Conservation (phyloP, 768 basidiomycete species). For the Suillus plorans region DNA sequence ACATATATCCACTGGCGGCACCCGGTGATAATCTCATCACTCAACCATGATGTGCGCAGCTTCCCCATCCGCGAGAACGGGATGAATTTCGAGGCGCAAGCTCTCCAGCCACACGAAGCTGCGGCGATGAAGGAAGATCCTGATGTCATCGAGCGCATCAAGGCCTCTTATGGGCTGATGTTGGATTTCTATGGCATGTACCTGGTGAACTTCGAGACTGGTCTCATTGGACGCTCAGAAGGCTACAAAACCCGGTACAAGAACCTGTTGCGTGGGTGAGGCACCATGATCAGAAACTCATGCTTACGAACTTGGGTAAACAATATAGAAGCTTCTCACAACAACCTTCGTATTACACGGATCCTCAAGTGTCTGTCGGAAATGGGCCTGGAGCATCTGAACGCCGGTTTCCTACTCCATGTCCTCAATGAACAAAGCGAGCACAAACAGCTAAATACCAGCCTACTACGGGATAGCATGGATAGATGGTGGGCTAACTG, state of each 20-base stretch:
- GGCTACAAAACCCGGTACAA: conserved; percentile 55
- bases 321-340: conserved; percentile 62
- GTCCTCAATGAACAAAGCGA: conserved; percentile 71
- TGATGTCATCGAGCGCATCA: conserved; percentile 46
- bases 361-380: conserved; percentile 77
- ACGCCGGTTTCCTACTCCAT: conserved; percentile 67
- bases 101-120: conserved; percentile 66
- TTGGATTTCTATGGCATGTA: conserved; percentile 81
- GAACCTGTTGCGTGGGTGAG: conserved; percentile 64
- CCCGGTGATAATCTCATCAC: neutral
- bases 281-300: neutral
- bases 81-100: conserved; percentile 67
- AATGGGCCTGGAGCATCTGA: conserved; percentile 62
- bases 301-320: conserved; percentile 1
- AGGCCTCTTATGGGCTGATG: conserved; percentile 69
- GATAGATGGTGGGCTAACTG: conserved; percentile 81
- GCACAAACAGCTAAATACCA: conserved; percentile 47
- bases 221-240: conserved; percentile 53
- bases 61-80: conserved; percentile 77
- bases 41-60: conserved; percentile 30
- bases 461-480: conserved; percentile 58
- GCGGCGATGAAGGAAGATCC: conserved; percentile 51
- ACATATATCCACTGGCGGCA: neutral
- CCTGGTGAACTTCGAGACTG: conserved; percentile 55
- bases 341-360: conserved; percentile 74